These are phyloP conservation scores for Rhodotorula babjevae DNA, from an alignment of 768 basidiomycete species.

Conservation along the genomic window DNA sequence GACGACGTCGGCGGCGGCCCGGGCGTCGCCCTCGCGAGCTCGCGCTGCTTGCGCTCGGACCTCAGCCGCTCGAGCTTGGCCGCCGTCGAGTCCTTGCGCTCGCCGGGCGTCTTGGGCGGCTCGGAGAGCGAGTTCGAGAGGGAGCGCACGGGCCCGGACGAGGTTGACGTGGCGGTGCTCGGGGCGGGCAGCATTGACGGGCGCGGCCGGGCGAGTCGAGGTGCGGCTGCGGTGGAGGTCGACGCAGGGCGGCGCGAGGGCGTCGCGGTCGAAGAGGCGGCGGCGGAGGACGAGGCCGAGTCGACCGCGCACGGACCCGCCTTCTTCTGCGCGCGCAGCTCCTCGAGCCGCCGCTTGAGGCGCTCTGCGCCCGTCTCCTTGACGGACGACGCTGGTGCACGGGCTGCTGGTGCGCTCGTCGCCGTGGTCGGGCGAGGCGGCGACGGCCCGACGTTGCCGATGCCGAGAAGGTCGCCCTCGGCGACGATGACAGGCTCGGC, in stretches of 20 bases:
- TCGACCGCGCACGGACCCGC: neutral
- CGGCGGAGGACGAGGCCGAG: neutral
- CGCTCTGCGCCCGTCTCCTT: conserved; percentile 5
- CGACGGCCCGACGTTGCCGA: neutral
- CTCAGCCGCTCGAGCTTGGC: conserved; percentile 15
- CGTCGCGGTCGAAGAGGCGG: neutral
- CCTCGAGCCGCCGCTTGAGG: conserved; percentile 15
- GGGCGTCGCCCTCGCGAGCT: neutral
- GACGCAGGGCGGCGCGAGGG: neutral
- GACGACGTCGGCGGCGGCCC: neutral
- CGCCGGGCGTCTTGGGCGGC: conserved; percentile 14
- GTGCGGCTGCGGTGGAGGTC: neutral
- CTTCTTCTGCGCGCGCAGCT: conserved; percentile 13
- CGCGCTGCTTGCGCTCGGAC: conserved; percentile 3
- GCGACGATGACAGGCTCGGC: neutral
- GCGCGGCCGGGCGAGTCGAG: neutral
- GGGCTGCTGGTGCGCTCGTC: neutral
- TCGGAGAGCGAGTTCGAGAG: neutral
- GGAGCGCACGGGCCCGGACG: neutral
- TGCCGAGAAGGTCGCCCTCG: conserved; percentile 16
- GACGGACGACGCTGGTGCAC: neutral
- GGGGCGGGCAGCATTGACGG: neutral
- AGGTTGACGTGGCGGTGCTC: no score
- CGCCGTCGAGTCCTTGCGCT: conserved; percentile 27
- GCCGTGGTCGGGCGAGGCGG: neutral